phyloP scores from a whole-genome alignment of 495 filamentous ascomycete species.

The Tuber calosporum region DNA sequence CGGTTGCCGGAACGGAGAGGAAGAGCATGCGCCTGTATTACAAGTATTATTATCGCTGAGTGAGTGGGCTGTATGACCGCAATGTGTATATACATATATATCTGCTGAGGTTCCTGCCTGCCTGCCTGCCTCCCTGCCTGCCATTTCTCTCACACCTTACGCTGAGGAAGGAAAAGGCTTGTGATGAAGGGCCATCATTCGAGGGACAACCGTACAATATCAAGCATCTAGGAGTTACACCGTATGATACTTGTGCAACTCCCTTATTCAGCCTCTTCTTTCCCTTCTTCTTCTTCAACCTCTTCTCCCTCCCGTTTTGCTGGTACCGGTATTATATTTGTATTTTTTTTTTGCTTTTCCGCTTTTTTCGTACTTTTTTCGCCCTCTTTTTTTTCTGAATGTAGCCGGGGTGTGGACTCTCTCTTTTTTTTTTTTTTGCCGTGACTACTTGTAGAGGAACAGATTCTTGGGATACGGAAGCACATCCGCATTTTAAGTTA shows the following conservation, averaged over 20 bases:
- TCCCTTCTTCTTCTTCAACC: background rate
- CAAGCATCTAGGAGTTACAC: background rate
- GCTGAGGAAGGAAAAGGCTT: background rate
- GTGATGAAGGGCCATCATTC: constrained; percentile 1
- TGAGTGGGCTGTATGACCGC: background rate
- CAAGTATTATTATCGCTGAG: no score
- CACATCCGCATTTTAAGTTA: constrained; percentile 26
- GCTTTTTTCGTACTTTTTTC: no score
- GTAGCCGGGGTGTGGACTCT: background rate
- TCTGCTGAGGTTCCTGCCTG: background rate
- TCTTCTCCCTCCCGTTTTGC: background rate
- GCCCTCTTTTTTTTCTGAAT: background rate
- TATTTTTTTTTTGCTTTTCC: background rate
- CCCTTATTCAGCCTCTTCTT: constrained; percentile 14
- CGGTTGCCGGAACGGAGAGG: background rate
- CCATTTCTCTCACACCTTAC: background rate
- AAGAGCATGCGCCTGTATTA: background rate
- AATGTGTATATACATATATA: background rate
- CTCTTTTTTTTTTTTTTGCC: constrained; percentile 1
- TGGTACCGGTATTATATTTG: background rate
- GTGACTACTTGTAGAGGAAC: no score
- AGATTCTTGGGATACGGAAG: constrained; percentile 21
- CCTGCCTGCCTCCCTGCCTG: background rate
- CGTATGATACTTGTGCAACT: background rate
- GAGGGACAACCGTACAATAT: background rate